phyloP scores from a whole-genome alignment of 768 basidiomycete species.

The Plicaturopsis crispa region DNA sequence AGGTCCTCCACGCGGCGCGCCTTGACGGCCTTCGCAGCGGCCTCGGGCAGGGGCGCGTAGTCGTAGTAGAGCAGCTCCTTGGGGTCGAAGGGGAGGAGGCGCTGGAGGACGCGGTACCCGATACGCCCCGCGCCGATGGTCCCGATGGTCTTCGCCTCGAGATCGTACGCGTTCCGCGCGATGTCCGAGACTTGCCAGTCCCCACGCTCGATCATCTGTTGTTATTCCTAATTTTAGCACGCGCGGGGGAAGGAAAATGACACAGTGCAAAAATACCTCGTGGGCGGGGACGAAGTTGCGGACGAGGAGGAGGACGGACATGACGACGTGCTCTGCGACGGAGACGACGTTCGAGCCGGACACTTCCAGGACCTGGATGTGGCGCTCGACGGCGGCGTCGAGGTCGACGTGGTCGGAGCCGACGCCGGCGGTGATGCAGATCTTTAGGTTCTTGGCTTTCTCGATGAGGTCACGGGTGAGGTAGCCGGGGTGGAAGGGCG shows the following conservation, averaged over 20 bases:
- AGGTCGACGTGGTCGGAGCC: conserved; percentile 90
- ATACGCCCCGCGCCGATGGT: conserved; percentile 80
- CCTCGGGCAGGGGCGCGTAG: conserved; percentile 66
- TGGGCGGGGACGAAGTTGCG: conserved; percentile 87
- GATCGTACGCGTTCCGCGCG: conserved; percentile 78
- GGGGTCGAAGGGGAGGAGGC: conserved; percentile 75
- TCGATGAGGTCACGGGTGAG: conserved; percentile 66
- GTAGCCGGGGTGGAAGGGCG: conserved; percentile 84
- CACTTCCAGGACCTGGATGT: conserved; percentile 79
- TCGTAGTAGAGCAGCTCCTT: conserved; percentile 91
- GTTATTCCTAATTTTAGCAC: neutral
- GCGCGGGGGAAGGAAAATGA: neutral
- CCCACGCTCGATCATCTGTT: conserved; percentile 71
- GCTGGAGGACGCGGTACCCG: conserved; percentile 81
- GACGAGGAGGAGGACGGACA: conserved; percentile 87
- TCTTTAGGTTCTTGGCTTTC: conserved; percentile 85
- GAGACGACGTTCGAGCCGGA: conserved; percentile 88
- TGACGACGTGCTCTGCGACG: conserved; percentile 86
- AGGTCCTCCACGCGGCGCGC: conserved; percentile 75
- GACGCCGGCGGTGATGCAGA: conserved; percentile 87
- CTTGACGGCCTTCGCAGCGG: conserved; percentile 57
- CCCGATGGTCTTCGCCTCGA: conserved; percentile 88
- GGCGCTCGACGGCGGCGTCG: conserved; percentile 75
- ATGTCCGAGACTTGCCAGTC: conserved; percentile 85
- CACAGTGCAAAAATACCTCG: conserved; percentile 40